Evolutionary conservation across 1,139 yeast genomes (phyloP).

Genomic region (Pichia sp.): DNA sequence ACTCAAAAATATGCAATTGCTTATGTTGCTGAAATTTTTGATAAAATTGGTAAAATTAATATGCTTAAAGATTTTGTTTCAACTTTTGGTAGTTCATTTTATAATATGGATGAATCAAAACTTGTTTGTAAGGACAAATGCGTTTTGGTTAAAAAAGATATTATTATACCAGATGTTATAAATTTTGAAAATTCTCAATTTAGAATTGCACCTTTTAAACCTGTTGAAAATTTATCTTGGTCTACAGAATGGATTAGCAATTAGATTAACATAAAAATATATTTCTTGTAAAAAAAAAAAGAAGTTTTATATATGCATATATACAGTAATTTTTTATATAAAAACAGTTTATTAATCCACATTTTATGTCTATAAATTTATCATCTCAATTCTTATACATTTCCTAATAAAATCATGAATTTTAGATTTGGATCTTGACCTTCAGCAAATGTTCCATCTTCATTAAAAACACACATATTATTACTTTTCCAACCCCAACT

Average conservation of each 20-base stretch:
- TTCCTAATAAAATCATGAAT: constrained; percentile 45
- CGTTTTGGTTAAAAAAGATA: constrained; percentile 44
- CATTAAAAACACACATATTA: constrained; percentile 42
- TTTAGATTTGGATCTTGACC: constrained; percentile 37
- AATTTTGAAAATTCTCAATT: constrained; percentile 33
- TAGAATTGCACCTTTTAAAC: constrained; percentile 81
- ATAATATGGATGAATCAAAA: constrained; percentile 43
- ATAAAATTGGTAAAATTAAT: constrained; percentile 53
- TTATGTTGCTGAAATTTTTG: constrained; percentile 84
- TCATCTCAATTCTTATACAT: constrained; percentile 20
- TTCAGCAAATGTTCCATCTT: constrained; percentile 36
- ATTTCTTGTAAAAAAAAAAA: not conserved
- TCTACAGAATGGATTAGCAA: constrained; percentile 59
- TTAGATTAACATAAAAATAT: not conserved
- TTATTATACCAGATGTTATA: constrained; percentile 54
- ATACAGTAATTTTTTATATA: not conserved
- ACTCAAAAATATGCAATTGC: constrained; percentile 81
- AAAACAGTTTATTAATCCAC: not conserved
- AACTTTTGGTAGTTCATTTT: constrained; percentile 65
- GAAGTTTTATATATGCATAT: not conserved
- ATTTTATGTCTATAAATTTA: not conserved
- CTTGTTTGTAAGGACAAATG: constrained; percentile 43
- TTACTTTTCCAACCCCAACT: constrained; percentile 55
- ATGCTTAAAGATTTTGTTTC: constrained; percentile 69
- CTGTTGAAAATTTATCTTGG: constrained; percentile 74